A percentile compares a stretch with the other conserved stretches of the same genome.
Evolutionary conservation across 257 asterid species (phyloP).

Genomic region (Solanum habrochaites): DNA sequence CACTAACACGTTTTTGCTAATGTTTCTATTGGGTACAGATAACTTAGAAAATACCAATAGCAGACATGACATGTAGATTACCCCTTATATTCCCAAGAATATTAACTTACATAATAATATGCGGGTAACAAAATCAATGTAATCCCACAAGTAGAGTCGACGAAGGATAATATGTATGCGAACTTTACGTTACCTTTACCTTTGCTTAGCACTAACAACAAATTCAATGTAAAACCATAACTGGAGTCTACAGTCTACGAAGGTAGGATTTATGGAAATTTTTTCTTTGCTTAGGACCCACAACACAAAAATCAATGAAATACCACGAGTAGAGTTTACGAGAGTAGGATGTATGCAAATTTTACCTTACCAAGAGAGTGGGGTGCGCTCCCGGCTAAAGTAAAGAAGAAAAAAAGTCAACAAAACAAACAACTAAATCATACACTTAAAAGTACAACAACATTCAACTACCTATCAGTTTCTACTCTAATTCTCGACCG

Average conservation of each 20-base stretch:
- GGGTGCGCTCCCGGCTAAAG: background rate
- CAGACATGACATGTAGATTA: background rate
- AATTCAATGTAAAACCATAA: too few species aligned
- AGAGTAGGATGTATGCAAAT: accelerated
- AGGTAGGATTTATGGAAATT: too few species aligned
- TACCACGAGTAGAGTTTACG: too few species aligned
- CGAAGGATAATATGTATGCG: too few species aligned
- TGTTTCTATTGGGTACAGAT: background rate
- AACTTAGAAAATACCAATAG: background rate
- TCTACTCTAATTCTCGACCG: background rate
- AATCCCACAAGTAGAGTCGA: accelerated
- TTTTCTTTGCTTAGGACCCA: too few species aligned
- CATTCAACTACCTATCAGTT: background rate
- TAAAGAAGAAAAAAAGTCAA: too few species aligned
- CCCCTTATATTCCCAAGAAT: background rate
- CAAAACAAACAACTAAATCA: too few species aligned
- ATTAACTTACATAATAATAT: background rate
- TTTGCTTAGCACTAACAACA: too few species aligned
- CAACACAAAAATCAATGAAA: too few species aligned
- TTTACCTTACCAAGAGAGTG: background rate
- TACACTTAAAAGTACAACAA: too few species aligned
- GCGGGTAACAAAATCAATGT: background rate
- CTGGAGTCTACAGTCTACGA: too few species aligned
- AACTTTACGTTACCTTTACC: too few species aligned
- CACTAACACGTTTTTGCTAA: background rate